Conservation (phyloP, 2,329 filamentous ascomycete genomes). For the Pyrenophora graminea region DNA sequence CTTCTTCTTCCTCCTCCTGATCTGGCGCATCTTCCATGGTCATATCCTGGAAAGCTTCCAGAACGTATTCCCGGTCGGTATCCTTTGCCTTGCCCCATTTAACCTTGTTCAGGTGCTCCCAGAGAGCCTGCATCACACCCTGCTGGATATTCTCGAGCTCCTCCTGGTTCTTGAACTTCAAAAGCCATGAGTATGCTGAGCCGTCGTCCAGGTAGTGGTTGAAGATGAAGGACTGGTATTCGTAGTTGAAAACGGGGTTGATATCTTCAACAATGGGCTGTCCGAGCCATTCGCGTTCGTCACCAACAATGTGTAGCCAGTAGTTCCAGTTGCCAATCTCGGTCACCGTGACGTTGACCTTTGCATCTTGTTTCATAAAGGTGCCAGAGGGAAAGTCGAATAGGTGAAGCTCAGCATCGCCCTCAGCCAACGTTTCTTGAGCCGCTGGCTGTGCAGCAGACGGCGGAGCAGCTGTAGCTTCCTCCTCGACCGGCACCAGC, state of each 20-base stretch:
- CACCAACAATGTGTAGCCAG: slow-evolving; percentile 83
- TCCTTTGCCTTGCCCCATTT: slow-evolving; percentile 96
- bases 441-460: slow-evolving; percentile 67
- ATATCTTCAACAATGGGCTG: slow-evolving; percentile 86
- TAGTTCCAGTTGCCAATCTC: slow-evolving; percentile 93
- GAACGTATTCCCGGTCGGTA: slow-evolving; percentile 88
- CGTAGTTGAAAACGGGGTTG: slow-evolving; percentile 98
- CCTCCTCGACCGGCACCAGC: slow-evolving; percentile 40
- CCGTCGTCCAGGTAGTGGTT: slow-evolving; percentile 91
- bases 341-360: slow-evolving; percentile 77
- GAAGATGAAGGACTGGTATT: slow-evolving; percentile 99
- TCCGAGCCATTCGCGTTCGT: slow-evolving; percentile 81
- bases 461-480: slow-evolving; percentile 64
- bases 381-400: slow-evolving; percentile 88
- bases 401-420: slow-evolving; percentile 84
- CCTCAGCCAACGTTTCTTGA: slow-evolving; percentile 72
- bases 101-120: slow-evolving; percentile 92
- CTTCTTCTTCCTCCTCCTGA: slow-evolving; percentile 57
- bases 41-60: slow-evolving; percentile 93
- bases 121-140: slow-evolving; percentile 90
- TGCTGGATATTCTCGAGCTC: slow-evolving; percentile 87
- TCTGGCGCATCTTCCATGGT: slow-evolving; percentile 79
- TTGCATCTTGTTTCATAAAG: slow-evolving; percentile 78
- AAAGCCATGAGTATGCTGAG: slow-evolving; percentile 90
- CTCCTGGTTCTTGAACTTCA: slow-evolving; percentile 84